Percentiles rank a stretch among this genome's conserved stretches.
phyloP scores from a whole-genome alignment of 495 filamentous ascomycete genomes.

The Terfezia boudieri region DNA sequence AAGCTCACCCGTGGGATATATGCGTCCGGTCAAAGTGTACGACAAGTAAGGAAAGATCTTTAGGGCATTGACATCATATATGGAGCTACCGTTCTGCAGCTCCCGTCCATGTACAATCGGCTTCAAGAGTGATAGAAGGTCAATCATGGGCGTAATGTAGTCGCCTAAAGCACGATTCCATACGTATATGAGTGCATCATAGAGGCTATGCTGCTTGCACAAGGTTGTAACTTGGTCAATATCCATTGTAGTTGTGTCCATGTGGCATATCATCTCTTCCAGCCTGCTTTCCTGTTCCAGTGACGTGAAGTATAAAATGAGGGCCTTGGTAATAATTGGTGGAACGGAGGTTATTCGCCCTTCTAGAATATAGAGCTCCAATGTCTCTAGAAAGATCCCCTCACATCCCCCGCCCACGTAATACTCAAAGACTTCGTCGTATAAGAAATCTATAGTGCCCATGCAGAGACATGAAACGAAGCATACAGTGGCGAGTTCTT shows the following conservation, averaged over 20 bases:
- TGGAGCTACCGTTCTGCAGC: constrained; percentile 26
- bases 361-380: constrained; percentile 69
- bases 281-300: constrained; percentile 48
- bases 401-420: constrained; percentile 57
- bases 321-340: constrained; percentile 61
- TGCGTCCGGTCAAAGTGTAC: constrained; percentile 69
- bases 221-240: constrained; percentile 79
- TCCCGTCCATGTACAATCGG: constrained; percentile 30
- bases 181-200: constrained; percentile 89
- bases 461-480: constrained; percentile 64
- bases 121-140: constrained; percentile 52
- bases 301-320: constrained; percentile 56
- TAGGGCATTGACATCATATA: constrained; percentile 41
- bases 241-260: constrained; percentile 78
- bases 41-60: constrained; percentile 93
- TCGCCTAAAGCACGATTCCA: constrained; percentile 82
- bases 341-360: constrained; percentile 53
- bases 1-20: constrained; percentile 66
- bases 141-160: constrained; percentile 73
- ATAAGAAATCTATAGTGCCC: constrained; percentile 56
- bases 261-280: constrained; percentile 87
- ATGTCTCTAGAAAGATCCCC: constrained; percentile 59
- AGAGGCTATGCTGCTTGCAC: constrained; percentile 75
- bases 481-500: constrained; percentile 58
- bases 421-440: constrained; percentile 72